Percentiles rank a stretch among this genome's conserved stretches.
phyloP scores from a whole-genome alignment of 768 basidiomycete genomes.

The Russula foetens region DNA sequence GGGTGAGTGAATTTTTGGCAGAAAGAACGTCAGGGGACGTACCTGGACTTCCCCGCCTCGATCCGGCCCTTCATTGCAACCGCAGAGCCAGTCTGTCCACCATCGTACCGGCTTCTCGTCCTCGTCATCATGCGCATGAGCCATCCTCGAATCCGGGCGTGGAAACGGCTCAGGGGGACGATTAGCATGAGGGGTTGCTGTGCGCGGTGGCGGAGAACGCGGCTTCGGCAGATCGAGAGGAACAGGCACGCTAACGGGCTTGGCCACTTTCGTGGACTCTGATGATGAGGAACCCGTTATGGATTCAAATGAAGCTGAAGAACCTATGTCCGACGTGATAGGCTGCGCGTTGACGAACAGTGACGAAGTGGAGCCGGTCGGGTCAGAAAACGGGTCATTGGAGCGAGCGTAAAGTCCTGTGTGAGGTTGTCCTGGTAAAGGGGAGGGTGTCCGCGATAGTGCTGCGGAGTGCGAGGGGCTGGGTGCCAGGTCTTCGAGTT shows the following conservation, averaged over 20 bases:
- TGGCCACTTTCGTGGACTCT: constrained; percentile 3
- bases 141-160: constrained; percentile 22
- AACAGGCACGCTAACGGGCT: constrained; percentile 36
- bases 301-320: constrained; percentile 5
- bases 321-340: constrained; percentile 24
- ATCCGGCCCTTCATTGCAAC: constrained; percentile 67
- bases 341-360: constrained; percentile 36
- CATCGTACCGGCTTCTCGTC: constrained; percentile 41
- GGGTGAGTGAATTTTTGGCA: neutral
- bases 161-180: constrained; percentile 33
- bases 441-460: constrained; percentile 29
- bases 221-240: constrained; percentile 58
- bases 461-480: constrained; percentile 30
- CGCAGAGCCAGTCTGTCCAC: constrained; percentile 88
- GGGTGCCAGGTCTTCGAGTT: constrained; percentile 43
- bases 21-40: constrained; percentile 17
- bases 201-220: constrained; percentile 44
- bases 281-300: constrained; percentile 8
- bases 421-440: constrained; percentile 21
- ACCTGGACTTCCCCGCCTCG: constrained; percentile 70
- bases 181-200: constrained; percentile 29
- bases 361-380: constrained; percentile 40
- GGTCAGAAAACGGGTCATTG: constrained; percentile 43
- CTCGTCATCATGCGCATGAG: constrained; percentile 24
- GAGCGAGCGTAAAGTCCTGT: constrained; percentile 11